A percentile compares a stretch with the other conserved stretches of the same genome.
Conservation (phyloP, 1,139 yeast species). For the Taphrina sp. region DNA sequence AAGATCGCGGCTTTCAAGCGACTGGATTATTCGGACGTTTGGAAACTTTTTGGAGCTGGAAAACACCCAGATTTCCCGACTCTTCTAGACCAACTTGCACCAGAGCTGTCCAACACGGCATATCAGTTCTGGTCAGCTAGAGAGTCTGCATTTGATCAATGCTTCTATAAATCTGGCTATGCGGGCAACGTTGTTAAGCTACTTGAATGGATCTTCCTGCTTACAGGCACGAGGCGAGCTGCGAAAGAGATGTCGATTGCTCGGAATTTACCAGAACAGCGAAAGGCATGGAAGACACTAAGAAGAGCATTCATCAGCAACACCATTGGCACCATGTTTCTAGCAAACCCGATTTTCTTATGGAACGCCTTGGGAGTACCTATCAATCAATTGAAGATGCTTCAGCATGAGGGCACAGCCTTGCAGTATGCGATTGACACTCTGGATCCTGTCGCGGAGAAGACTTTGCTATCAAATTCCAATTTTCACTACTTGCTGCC, state of each 20-base stretch:
- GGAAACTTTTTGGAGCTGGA: slow-evolving; percentile 78
- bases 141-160: slow-evolving; percentile 59
- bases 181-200: slow-evolving; percentile 81
- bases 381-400: slow-evolving; percentile 75
- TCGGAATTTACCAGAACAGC: slow-evolving; percentile 61
- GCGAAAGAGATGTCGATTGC: slow-evolving; percentile 60
- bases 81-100: slow-evolving; percentile 57
- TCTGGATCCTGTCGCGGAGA: slow-evolving; percentile 66
- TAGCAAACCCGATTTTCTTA: slow-evolving; percentile 76
- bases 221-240: slow-evolving; percentile 55
- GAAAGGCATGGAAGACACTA: slow-evolving; percentile 60
- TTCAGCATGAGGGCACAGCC: slow-evolving; percentile 55
- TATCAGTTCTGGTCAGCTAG: slow-evolving; percentile 75
- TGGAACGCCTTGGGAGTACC: slow-evolving; percentile 91
- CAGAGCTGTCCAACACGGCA: slow-evolving; percentile 73
- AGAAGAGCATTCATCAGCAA: slow-evolving; percentile 72
- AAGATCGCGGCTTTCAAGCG: slow-evolving; percentile 68
- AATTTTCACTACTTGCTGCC: slow-evolving; percentile 77
- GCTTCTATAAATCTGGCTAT: slow-evolving; percentile 70
- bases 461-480: slow-evolving; percentile 64
- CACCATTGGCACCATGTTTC: slow-evolving; percentile 60
- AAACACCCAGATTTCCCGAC: slow-evolving; percentile 55
- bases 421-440: slow-evolving; percentile 74
- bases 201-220: slow-evolving; percentile 58
- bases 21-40: slow-evolving; percentile 58